Evolutionary conservation across 2,329 filamentous ascomycete species (phyloP), one percentile per base, ranked within the genome.

Genomic region (Remersonia thermophila): DNA sequence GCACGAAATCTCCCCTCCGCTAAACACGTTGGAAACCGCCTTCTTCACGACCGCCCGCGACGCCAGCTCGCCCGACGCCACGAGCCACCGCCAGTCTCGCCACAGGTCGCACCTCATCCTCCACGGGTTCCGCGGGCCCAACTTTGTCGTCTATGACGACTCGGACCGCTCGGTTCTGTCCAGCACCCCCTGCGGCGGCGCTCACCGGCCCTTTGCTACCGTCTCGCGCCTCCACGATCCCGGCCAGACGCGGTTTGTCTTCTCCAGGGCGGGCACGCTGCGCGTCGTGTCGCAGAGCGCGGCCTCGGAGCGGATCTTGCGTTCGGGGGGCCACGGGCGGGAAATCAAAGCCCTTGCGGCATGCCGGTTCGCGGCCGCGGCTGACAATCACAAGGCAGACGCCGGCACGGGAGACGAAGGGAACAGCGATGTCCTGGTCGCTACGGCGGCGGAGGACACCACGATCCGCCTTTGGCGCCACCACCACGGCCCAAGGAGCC

Each of bases 131-230:
- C 76, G 73, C 37, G 77, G 81, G 52, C 84, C 77, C 43, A 66
- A 75, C 32, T 93, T 96, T 51, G 65, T 93, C 10, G 69, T 89
- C 8, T 91, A 83, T 73, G 83, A 94, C 53, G 77, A 83, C 52
- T 77, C 73, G 0, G 63, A 63, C 2, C 76, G 83, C 40, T 69
- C 74, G 38, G 80, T 89, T 49, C 56, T 89, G 12, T 71, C 80
- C 37, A 68, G 66, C 1, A 67, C 93, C 20, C 77, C 86, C 33
- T 95, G 89, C 52, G 89, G 87, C 37, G 89, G 89, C 25, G 78
- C 77, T 0, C 85, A 94, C 52, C 73, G 89, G 37, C 77, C 71
- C 23, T 95, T 85, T 67, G 70, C 73, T 3, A 83, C 57, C 37
- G 33, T 41, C 6, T 47, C 50, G 3, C 36, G 41, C 14, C 16